A percentile compares a stretch with the other conserved stretches of the same genome.
phyloP scores from a whole-genome alignment of 306 rosid species.

The Prunus fruticosa region DNA sequence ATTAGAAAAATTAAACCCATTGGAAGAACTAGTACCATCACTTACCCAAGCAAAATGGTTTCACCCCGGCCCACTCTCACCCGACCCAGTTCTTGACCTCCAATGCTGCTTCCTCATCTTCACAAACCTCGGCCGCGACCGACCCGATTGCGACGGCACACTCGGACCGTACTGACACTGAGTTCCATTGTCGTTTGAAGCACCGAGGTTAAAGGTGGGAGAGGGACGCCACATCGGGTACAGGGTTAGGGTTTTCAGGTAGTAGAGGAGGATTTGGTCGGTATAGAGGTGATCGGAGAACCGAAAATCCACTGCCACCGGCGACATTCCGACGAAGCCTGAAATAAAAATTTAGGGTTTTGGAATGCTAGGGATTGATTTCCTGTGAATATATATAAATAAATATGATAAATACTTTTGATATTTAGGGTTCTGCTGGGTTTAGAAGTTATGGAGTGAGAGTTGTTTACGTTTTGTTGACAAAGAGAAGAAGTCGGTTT shows the following conservation, averaged over 20 bases:
- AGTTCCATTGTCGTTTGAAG: slow-evolving; percentile 13
- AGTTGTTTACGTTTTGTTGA: not conserved
- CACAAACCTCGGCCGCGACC: slow-evolving; percentile 55
- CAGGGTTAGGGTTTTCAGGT: slow-evolving; percentile 21
- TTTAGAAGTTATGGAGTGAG: not conserved
- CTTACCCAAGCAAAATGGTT: slow-evolving; percentile 47
- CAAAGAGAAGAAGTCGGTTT: not conserved
- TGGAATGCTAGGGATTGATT: slow-evolving; percentile 1
- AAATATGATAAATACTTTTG: not conserved
- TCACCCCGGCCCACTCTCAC: slow-evolving; percentile 30
- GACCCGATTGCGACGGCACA: slow-evolving; percentile 12
- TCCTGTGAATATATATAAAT: not conserved
- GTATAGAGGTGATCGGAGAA: slow-evolving; percentile 40
- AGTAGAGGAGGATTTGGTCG: slow-evolving; percentile 11
- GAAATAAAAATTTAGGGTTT: slow-evolving; percentile 32
- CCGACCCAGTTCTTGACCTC: slow-evolving; percentile 38
- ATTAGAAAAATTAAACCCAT: slow-evolving; percentile 17
- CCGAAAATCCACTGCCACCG: slow-evolving; percentile 43
- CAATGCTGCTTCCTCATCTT: slow-evolving; percentile 66
- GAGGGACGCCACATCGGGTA: slow-evolving; percentile 27
- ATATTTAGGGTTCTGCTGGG: slow-evolving; percentile 6
- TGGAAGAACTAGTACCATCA: slow-evolving; percentile 7
- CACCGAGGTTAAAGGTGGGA: slow-evolving; percentile 25
- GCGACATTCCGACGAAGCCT: slow-evolving; percentile 38
- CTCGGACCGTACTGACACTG: slow-evolving; percentile 14